Evolutionary conservation across 176 grass and related monocot genomes (phyloP).

Genomic region (Poa annua): DNA sequence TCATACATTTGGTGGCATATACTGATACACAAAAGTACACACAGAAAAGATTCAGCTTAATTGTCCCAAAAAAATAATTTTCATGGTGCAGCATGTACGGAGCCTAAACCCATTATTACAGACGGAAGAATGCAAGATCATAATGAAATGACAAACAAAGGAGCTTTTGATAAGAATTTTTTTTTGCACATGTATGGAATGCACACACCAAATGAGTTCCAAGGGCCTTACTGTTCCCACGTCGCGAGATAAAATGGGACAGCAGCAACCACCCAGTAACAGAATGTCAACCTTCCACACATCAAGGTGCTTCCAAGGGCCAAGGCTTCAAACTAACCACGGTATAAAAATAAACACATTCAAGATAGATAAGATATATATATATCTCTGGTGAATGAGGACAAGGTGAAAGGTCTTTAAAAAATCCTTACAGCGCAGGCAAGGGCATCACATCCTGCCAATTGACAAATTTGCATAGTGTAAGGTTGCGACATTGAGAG

Average conservation of each 20-base stretch:
- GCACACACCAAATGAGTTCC: constrained; percentile 23
- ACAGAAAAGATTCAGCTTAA: constrained; percentile 18
- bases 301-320: constrained; percentile 93
- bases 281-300: constrained; percentile 81
- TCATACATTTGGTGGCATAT: neutral
- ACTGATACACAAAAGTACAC: neutral
- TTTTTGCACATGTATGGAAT: constrained; percentile 25
- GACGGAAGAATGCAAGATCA: neutral
- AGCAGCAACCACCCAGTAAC: constrained; percentile 86
- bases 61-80: neutral
- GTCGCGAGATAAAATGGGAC: constrained; percentile 95
- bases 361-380: constrained; percentile 27
- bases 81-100: neutral
- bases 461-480: constrained; percentile 39
- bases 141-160: neutral
- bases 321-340: constrained; percentile 88
- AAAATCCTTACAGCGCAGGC: constrained; percentile 92
- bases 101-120: constrained; percentile 7
- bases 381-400: constrained; percentile 10
- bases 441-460: constrained; percentile 97
- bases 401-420: constrained; percentile 34
- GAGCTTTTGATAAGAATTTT: neutral
- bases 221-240: constrained; percentile 91
- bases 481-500: constrained; percentile 3
- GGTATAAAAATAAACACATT: constrained; percentile 20